Base-by-base conservation (phyloP, 495 filamentous ascomycete genomes). In the Saxophila tyrrhenica region DNA sequence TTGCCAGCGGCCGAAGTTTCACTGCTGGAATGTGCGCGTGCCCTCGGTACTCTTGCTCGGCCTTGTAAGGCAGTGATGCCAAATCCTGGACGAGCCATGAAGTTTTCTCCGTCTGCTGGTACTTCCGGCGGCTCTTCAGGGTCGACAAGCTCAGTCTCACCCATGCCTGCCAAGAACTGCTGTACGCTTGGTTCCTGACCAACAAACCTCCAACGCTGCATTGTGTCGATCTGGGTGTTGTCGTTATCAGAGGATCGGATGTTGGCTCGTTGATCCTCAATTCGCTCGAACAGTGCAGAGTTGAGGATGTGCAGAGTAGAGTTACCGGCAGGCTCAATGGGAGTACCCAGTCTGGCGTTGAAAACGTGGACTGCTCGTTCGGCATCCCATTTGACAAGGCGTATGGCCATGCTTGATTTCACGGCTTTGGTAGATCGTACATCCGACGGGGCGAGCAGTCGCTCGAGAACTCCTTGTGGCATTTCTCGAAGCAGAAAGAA, bases 161-260 rank as follows among this genome's bases (percentile, higher is more conserved):
- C 52, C 39, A 60, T 51, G 19, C 57, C 57, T 9, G 15, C 39
- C 2, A 51, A 21, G 45, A 55, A 60, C 48, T 60, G 57, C 17
- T 46, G 32, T 17, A 60, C 23, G 20, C 7, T 49, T 3, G 42
- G 20, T 19, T 48, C 35, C 10, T 52, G 11, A 2, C 55, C 55
- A 7, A 39, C 25, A 32, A 53, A 53, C 13, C 43, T 1, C 49
- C 49, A 58, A 20, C 21, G 45, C 10, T 21, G 32, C 20, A 55
- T n/a, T n/a, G n/a, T n/a, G n/a, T n/a, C 19, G 29, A 49, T 42
- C 8, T 48, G 35, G 20, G 9, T 21, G 21, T 55, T 35, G 39
- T 49, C 46, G 10, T 22, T 22, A 35, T 5, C 13, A 13, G 29
- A 7, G 13, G 29, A 13, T 13, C 7, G 13, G 29, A 13, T 13